Evolutionary conservation across 371 early-diverging fungal species (phyloP).

Genomic region (Mortierella sp.): DNA sequence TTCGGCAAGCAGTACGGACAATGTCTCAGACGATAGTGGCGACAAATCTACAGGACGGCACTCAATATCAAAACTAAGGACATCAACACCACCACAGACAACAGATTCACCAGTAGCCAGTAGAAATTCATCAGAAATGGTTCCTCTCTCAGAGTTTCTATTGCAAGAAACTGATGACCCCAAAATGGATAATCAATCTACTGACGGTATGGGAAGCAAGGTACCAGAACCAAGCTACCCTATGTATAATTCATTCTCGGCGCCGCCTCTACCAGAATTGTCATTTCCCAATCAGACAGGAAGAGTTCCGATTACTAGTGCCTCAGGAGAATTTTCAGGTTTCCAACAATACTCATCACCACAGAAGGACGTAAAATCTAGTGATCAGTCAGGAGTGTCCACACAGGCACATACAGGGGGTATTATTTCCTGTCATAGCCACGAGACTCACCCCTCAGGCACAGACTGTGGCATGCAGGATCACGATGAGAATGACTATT

Average conservation of each 20-base stretch:
- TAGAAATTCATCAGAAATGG: slow-evolving; percentile 22
- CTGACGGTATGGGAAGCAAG: neutral
- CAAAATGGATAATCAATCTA: neutral
- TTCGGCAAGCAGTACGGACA: slow-evolving; percentile 5
- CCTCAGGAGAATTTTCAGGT: slow-evolving; percentile 44
- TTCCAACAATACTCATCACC: slow-evolving; percentile 30
- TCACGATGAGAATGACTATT: slow-evolving; percentile 34
- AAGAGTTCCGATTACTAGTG: slow-evolving; percentile 34
- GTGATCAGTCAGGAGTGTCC: slow-evolving; percentile 26
- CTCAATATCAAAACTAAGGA: slow-evolving; percentile 8
- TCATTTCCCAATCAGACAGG: slow-evolving; percentile 19
- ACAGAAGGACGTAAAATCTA: slow-evolving; percentile 17
- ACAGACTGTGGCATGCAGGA: slow-evolving; percentile 23
- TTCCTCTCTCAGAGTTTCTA: slow-evolving; percentile 47
- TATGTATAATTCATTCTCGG: slow-evolving; percentile 23
- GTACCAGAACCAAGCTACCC: slow-evolving; percentile 3
- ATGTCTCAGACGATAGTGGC: neutral
- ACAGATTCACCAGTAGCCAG: neutral
- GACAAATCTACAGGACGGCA: neutral
- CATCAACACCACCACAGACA: neutral
- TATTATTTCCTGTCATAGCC: neutral
- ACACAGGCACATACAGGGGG: neutral
- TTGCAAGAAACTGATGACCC: slow-evolving; percentile 14
- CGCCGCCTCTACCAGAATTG: slow-evolving; percentile 23
- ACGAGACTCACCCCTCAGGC: slow-evolving; percentile 16